These are phyloP conservation scores for Retiboletus fuscus DNA, from an alignment of 1,284 basidiomycete species.

Conservation along the genomic window DNA sequence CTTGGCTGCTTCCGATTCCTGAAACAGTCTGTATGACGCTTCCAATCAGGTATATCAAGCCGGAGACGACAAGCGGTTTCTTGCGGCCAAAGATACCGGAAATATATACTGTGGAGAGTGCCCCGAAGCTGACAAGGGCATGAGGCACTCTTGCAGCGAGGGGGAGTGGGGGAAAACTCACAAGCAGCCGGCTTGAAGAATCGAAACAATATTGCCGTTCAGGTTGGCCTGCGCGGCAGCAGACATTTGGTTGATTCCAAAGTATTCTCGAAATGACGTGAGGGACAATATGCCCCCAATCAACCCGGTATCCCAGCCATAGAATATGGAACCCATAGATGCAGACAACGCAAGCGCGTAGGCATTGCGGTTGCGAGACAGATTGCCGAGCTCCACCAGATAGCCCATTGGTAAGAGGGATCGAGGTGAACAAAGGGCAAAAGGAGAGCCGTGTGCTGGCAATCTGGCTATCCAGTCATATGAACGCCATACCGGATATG, in stretches of 20 bases:
- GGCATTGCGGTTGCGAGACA: slow-evolving; percentile 56
- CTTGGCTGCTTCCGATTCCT: slow-evolving; percentile 56
- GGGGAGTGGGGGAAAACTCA: slow-evolving; percentile 51
- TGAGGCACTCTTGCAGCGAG: slow-evolving; percentile 11
- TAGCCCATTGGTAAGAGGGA: slow-evolving; percentile 39
- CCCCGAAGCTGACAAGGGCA: slow-evolving; percentile 55
- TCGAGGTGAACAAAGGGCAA: background rate
- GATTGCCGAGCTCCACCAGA: slow-evolving; percentile 40
- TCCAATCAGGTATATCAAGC: slow-evolving; percentile 67
- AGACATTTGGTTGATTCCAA: slow-evolving; percentile 56
- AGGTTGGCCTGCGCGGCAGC: slow-evolving; percentile 53
- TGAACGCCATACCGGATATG: slow-evolving; percentile 7
- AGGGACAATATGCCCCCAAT: slow-evolving; percentile 63
- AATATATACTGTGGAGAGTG: slow-evolving; percentile 56
- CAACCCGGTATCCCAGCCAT: slow-evolving; percentile 53
- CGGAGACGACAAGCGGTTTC: slow-evolving; percentile 61
- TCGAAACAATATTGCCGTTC: slow-evolving; percentile 67
- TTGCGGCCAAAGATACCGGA: slow-evolving; percentile 61
- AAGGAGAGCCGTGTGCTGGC: background rate
- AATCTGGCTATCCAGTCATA: slow-evolving; percentile 2
- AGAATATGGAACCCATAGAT: slow-evolving; percentile 62
- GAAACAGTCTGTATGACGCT: slow-evolving; percentile 63
- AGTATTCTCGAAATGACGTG: slow-evolving; percentile 59
- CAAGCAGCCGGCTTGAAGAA: slow-evolving; percentile 70
- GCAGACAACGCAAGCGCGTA: slow-evolving; percentile 60